Base-by-base conservation (phyloP, 805 yeast genomes). In the Schizosaccharomyces osmophilus region DNA sequence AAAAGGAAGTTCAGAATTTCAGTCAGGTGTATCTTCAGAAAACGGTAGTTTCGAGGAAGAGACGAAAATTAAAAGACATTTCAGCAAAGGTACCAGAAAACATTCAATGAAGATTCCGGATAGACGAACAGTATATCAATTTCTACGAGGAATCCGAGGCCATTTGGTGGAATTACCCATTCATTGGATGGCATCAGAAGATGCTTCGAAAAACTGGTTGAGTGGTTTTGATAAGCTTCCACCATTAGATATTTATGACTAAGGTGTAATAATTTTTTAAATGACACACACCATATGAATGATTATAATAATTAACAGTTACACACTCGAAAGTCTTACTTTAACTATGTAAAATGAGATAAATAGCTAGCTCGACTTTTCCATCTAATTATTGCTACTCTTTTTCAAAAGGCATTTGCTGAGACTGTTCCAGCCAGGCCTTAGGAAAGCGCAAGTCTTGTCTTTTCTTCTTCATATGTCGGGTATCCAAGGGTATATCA, bases 161-260 rank as follows among this genome's bases (percentile, higher is more conserved):
- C 85, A 93, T 68, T 72, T 93, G 66, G 97, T 93, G 5, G 70
- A 84, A n/a, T 90, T 89, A 75, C 97, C 98, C 0, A 77, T 85
- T 0, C 87, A 87, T 64, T 93, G 98, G 98, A 76, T 93, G 55
- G 75, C 79, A 66, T 79, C 82, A 63, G 98, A 93, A 71, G 79
- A 88, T 19, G 26, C n/a, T 29, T 17, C 36, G 11, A 51, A 29
- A 24, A 93, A 94, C 69, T 90, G 97, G 97, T 89, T 88, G 70
- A 89, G 87, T 74, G 87, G 84, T 67, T 83, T 94, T 60, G 98
- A 93, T 69, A 81, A 95, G 68, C 75, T 93, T 32, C 96, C 97
- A 4, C 98, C 98, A 1, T 81, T 93, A 62, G 97, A 93, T 69
- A 90, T 93, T 61, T 93, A 85, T 70, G 90, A 88, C 67, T 87